Evolutionary conservation across 805 yeast genomes (phyloP), one percentile per base, ranked within the genome.

Genomic region (Candida hungchunana): DNA sequence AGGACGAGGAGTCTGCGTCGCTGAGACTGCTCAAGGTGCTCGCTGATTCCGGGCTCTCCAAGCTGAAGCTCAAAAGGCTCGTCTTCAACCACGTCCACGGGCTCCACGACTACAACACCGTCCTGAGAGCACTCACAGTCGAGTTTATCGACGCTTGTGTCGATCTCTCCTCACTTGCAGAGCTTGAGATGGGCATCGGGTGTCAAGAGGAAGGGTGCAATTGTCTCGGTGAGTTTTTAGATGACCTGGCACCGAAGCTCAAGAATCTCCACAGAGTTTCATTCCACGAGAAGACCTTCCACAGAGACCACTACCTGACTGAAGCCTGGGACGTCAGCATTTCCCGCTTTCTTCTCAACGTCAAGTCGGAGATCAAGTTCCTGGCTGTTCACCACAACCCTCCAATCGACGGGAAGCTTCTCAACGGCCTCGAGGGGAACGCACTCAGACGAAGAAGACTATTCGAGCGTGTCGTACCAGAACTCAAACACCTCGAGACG

Each of bases 351-450:
- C 42, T 75, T 6, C 36, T 60, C 6, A 46, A 51, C 7, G 29
- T 72, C 3, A 37, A 55, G 11, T 36, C 57, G 10, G 54, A 54
- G 3, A 42, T 79, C 24, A 56, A 55, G 19, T 66, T 56, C 31
- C 55, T 82, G 14, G 61, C 72, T 8, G 63, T 82, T n/a, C 63
- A 69, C 14, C 88, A 82, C 53, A 64, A 63, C 18, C 73, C 82
- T 4, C 83, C 85, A 3, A 24, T 55, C 3, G 74, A 73, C 50
- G 85, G 82, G 0, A 63, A 66, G 23, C 67, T 78, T 11, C 62
- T 57, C 13, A 83, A 81, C 53, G 85, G 86, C 2, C 71, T 78
- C 26, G 90, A 82, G 50, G 94, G 94, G 0, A 82, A 83, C 47
- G 81, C 76, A 46, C 52, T 72, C 6, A 69, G 87, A 41, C 67